These are phyloP conservation scores for Sisymbrium altissimum DNA, from an alignment of 345 rosid genomes.

Conservation along the genomic window DNA sequence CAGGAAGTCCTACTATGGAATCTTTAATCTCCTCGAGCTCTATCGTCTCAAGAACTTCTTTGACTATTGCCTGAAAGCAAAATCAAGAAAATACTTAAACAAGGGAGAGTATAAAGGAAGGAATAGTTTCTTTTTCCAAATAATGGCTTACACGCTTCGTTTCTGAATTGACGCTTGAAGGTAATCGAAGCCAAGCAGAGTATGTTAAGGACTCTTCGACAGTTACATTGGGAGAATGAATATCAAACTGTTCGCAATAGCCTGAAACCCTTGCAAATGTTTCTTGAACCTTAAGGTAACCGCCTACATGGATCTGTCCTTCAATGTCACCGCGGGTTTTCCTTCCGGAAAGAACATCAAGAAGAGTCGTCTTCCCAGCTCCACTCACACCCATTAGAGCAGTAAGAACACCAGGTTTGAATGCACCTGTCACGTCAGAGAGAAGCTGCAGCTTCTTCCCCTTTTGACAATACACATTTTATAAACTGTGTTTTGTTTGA, in stretches of 20 bases:
- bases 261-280: conserved; percentile 60
- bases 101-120: not conserved
- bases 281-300: conserved; percentile 54
- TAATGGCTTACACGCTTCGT: conserved; percentile 19
- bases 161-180: conserved; percentile 28
- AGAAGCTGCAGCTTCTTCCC: conserved; percentile 58
- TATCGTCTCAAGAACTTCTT: conserved; percentile 41
- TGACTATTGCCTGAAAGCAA: conserved; percentile 28
- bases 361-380: conserved; percentile 68
- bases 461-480: too few relatives aligned
- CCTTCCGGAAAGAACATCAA: conserved; percentile 70
- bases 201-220: conserved; percentile 49
- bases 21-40: conserved; percentile 44
- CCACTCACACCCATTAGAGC: conserved; percentile 75
- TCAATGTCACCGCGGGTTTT: conserved; percentile 49
- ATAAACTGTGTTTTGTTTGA: too few relatives aligned
- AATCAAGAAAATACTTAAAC: not conserved
- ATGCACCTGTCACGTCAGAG: conserved; percentile 45
- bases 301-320: conserved; percentile 53
- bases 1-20: conserved; percentile 39
- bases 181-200: conserved; percentile 53
- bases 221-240: conserved; percentile 60
- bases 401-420: conserved; percentile 62
- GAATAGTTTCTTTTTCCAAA: not conserved
- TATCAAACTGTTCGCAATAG: conserved; percentile 62